phyloP scores from a whole-genome alignment of 2,329 filamentous ascomycete species.

The Aureobasidium namibiae region DNA sequence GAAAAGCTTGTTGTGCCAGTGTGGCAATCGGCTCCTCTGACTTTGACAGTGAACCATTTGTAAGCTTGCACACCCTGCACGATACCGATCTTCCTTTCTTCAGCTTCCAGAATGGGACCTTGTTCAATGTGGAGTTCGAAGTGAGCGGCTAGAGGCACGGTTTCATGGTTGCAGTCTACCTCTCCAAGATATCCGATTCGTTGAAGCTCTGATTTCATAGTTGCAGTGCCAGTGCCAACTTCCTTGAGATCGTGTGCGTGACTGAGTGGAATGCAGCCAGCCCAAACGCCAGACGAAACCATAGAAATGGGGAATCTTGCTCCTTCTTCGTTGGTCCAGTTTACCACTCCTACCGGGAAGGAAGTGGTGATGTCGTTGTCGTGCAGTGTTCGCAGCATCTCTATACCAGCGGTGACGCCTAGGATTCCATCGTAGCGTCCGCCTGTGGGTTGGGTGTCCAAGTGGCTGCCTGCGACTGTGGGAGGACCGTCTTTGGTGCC shows the following conservation, averaged over 20 bases:
- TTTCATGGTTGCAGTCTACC: slow-evolving; percentile 47
- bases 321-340: slow-evolving; percentile 79
- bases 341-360: slow-evolving; percentile 64
- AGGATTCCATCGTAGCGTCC: slow-evolving; percentile 71
- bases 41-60: slow-evolving; percentile 58
- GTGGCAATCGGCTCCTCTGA: slow-evolving; percentile 61
- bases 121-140: slow-evolving; percentile 85
- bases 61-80: slow-evolving; percentile 69
- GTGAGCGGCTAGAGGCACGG: slow-evolving; percentile 62
- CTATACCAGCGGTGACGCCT: slow-evolving; percentile 63
- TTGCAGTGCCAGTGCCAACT: slow-evolving; percentile 52
- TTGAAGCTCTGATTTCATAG: slow-evolving; percentile 60
- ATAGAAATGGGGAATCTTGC: slow-evolving; percentile 71
- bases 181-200: slow-evolving; percentile 63
- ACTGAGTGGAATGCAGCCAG: slow-evolving; percentile 55
- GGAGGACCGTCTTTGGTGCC: slow-evolving; percentile 53
- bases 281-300: slow-evolving; percentile 69
- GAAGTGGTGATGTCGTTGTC: slow-evolving; percentile 62
- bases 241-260: slow-evolving; percentile 55
- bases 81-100: slow-evolving; percentile 56
- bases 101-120: slow-evolving; percentile 62
- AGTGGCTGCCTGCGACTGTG: slow-evolving; percentile 62
- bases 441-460: slow-evolving; percentile 49
- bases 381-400: slow-evolving; percentile 60
- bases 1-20: slow-evolving; percentile 66